Evolutionary conservation across 345 rosid species (phyloP).

Genomic region (Populus pruinosa): DNA sequence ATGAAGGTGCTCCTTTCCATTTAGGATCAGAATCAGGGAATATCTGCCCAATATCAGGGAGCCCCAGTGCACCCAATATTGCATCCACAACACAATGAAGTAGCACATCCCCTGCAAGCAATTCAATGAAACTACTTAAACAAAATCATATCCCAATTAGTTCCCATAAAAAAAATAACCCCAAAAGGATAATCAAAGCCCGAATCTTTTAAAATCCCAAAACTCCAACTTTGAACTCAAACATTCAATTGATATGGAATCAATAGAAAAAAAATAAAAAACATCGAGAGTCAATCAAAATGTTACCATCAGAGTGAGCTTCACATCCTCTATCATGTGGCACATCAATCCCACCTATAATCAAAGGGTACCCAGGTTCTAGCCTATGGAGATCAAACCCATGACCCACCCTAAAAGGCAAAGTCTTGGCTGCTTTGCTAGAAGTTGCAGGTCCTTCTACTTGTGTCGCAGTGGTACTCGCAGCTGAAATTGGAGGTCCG

Average conservation of each 20-base stretch:
- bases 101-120: conserved; percentile 84
- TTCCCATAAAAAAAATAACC: neutral
- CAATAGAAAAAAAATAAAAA: neutral
- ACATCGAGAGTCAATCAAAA: neutral
- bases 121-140: neutral
- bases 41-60: conserved; percentile 98
- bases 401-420: conserved; percentile 91
- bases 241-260: neutral
- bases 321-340: conserved; percentile 98
- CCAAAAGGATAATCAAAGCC: neutral
- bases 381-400: conserved; percentile 93
- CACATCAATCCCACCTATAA: conserved; percentile 85
- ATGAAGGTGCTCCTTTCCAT: conserved; percentile 95
- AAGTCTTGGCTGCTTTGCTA: conserved; percentile 38
- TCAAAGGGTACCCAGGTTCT: conserved; percentile 93
- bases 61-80: conserved; percentile 88
- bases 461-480: conserved; percentile 43
- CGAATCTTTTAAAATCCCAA: neutral
- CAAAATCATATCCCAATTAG: neutral
- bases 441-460: conserved; percentile 43
- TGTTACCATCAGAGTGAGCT: conserved; percentile 97
- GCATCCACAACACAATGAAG: conserved; percentile 99
- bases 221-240: neutral
- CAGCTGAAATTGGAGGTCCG: conserved; percentile 27
- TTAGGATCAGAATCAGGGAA: conserved; percentile 92